Conservation (phyloP, 768 basidiomycete species). For the Amanita inopinata region DNA sequence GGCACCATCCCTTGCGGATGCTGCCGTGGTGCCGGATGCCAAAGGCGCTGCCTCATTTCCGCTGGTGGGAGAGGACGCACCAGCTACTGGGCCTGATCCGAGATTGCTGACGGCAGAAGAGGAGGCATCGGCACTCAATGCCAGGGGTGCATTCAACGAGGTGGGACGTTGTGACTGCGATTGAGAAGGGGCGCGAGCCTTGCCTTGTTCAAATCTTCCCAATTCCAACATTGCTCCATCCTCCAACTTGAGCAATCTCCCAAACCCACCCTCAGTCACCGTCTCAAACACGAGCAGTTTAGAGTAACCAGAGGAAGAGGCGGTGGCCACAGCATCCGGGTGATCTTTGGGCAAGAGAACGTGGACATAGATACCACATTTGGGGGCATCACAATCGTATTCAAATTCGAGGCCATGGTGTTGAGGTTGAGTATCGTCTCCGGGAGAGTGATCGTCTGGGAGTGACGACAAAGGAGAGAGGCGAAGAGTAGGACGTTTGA, state of each 20-base stretch:
- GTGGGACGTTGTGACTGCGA: constrained; percentile 16
- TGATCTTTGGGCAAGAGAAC: constrained; percentile 62
- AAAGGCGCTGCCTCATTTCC: constrained; percentile 4
- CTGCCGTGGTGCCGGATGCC: neutral
- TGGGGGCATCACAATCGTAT: constrained; percentile 86
- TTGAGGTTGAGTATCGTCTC: constrained; percentile 37
- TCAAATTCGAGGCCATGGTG: constrained; percentile 83
- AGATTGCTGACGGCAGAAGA: neutral
- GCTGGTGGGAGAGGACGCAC: constrained; percentile 1
- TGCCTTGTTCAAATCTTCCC: constrained; percentile 51
- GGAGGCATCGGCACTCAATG: neutral
- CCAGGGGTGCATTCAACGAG: neutral
- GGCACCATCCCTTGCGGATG: constrained; percentile 6
- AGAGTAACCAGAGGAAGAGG: constrained; percentile 25
- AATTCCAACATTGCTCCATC: constrained; percentile 77
- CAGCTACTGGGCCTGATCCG: neutral
- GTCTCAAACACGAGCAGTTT: constrained; percentile 52
- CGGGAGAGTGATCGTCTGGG: constrained; percentile 29
- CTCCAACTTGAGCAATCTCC: constrained; percentile 59
- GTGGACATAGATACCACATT: constrained; percentile 71
- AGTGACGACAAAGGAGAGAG: constrained; percentile 53
- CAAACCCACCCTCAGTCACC: constrained; percentile 78
- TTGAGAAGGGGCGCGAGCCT: constrained; percentile 11
- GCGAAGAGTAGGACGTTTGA: constrained; percentile 82
- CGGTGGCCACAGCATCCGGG: constrained; percentile 37